A percentile compares a stretch with the other conserved stretches of the same genome.
Conservation (phyloP, 495 filamentous ascomycete genomes). For the Immersiella caudata region DNA sequence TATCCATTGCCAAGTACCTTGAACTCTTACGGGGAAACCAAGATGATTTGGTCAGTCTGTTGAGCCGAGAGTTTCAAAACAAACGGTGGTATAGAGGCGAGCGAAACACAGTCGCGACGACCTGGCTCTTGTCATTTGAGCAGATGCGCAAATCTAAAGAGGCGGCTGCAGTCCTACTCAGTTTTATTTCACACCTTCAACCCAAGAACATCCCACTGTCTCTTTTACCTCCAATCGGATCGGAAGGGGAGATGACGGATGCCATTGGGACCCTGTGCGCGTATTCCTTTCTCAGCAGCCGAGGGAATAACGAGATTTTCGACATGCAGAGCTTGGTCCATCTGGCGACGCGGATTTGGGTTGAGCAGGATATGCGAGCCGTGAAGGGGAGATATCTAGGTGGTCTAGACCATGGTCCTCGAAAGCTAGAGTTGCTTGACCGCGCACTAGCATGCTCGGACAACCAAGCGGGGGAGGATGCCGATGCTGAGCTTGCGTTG, state of each 20-base stretch:
- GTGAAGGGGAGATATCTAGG: too few species aligned
- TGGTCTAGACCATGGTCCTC: too few species aligned
- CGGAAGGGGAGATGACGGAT: conserved; percentile 22
- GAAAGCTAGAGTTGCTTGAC: too few species aligned
- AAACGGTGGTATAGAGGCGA: conserved; percentile 43
- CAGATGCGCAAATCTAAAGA: conserved; percentile 42
- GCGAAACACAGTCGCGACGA: conserved; percentile 56
- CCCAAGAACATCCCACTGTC: conserved; percentile 36
- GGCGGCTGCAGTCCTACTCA: conserved; percentile 43
- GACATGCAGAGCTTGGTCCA: conserved; percentile 54
- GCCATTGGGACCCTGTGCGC: conserved; percentile 41
- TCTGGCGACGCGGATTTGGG: conserved; percentile 46
- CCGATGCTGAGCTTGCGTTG: too few species aligned
- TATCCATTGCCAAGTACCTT: conserved; percentile 48
- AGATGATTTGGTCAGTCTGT: conserved; percentile 40
- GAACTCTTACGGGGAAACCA: conserved; percentile 46
- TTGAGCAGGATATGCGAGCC: conserved; percentile 13
- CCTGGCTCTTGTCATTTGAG: conserved; percentile 55
- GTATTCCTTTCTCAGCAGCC: conserved; percentile 40
- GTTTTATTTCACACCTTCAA: conserved; percentile 47
- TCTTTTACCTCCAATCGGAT: conserved; percentile 25
- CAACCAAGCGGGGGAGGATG: too few species aligned
- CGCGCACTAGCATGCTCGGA: too few species aligned
- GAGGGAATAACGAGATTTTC: conserved; percentile 25
- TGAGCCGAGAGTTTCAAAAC: conserved; percentile 57